These are phyloP conservation scores for Tuber aestivum DNA, from an alignment of 495 filamentous ascomycete genomes.

Conservation along the genomic window DNA sequence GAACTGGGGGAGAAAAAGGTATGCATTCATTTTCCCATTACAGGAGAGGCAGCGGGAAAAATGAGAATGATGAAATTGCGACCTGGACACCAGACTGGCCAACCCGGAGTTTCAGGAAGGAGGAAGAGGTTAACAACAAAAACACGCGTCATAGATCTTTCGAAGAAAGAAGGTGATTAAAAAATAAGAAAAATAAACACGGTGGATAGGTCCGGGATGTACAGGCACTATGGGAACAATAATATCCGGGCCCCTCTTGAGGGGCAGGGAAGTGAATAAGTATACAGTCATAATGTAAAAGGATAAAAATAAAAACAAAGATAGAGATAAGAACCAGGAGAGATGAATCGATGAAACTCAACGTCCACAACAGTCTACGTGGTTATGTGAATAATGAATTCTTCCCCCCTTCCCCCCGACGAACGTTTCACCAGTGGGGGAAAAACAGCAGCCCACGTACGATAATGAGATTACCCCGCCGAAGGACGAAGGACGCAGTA, in stretches of 20 bases:
- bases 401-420: not conserved
- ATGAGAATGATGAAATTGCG: not conserved
- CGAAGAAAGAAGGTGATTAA: not conserved
- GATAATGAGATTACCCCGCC: not conserved
- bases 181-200: not conserved
- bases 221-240: not conserved
- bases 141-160: conserved; percentile 5
- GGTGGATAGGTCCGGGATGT: not conserved
- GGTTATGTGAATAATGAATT: not conserved
- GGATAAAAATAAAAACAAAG: not conserved
- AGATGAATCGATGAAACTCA: not conserved
- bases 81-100: not conserved
- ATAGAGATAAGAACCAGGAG: not conserved
- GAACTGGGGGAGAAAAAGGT: not conserved
- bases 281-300: not conserved
- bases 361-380: not conserved
- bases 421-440: not conserved
- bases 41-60: not conserved
- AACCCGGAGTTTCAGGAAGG: not conserved
- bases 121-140: not conserved
- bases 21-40: not conserved
- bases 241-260: not conserved
- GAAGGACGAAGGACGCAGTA: not conserved
- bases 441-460: not conserved
- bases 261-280: not conserved